Evolutionary conservation across 2,329 filamentous ascomycete genomes (phyloP).

Genomic region (Ophiocordyceps camponoti-saundersi): DNA sequence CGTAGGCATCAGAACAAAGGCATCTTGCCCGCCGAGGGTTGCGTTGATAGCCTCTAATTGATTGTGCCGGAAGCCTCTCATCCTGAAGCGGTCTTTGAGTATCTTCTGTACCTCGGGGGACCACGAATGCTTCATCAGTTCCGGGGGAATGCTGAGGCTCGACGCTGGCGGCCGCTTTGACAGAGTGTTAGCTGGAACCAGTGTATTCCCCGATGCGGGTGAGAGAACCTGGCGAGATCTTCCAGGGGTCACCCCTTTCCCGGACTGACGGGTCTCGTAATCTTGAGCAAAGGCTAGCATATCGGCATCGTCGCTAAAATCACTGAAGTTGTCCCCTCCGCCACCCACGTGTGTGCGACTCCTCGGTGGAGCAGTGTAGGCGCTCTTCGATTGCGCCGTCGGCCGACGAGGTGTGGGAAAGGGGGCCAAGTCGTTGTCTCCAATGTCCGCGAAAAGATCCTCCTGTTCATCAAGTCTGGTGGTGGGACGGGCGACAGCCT

Average conservation of each 20-base stretch:
- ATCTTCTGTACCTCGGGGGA: conserved; percentile 67
- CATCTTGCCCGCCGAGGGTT: conserved; percentile 71
- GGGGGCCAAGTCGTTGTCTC: conserved; percentile 9
- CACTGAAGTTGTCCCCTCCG: conserved; percentile 21
- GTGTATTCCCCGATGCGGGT: conserved; percentile 30
- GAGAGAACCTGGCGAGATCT: conserved; percentile 21
- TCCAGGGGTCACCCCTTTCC: conserved; percentile 5
- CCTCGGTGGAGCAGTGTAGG: neutral
- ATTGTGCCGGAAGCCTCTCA: conserved; percentile 76
- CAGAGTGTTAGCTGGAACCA: conserved; percentile 9
- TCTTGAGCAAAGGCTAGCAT: conserved; percentile 35
- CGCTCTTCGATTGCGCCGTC: conserved; percentile 1
- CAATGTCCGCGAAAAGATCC: conserved; percentile 11
- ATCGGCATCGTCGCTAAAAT: conserved; percentile 32
- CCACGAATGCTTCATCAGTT: conserved; percentile 57
- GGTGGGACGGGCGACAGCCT: neutral
- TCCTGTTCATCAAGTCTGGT: neutral
- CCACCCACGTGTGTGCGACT: conserved; percentile 4
- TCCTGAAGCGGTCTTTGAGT: conserved; percentile 69
- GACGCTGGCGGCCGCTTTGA: conserved; percentile 15
- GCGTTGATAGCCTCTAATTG: conserved; percentile 94
- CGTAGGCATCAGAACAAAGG: conserved; percentile 94
- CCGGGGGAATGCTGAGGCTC: conserved; percentile 23
- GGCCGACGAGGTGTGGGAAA: conserved; percentile 2
- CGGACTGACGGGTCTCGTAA: conserved; percentile 25